A percentile compares a stretch with the other conserved stretches of the same genome.
Evolutionary conservation across 257 asterid genomes (phyloP).

Genomic region (Eucommia ulmoides): DNA sequence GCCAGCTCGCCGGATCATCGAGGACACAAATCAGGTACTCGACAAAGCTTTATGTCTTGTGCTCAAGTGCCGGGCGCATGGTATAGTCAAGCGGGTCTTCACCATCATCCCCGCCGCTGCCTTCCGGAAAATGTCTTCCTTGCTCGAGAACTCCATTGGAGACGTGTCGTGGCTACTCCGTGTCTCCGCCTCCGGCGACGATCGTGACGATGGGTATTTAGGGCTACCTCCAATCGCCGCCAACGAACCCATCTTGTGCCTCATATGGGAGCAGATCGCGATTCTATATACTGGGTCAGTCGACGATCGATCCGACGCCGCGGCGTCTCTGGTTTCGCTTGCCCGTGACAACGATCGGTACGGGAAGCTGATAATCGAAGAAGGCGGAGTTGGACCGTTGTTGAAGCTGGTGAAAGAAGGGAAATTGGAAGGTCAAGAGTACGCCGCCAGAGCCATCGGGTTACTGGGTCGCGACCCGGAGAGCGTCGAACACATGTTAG

Average conservation of each 20-base stretch:
- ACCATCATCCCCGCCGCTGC: slow-evolving; percentile 63
- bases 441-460: slow-evolving; percentile 56
- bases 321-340: slow-evolving; percentile 51
- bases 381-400: slow-evolving; percentile 64
- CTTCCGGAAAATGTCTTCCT: slow-evolving; percentile 50
- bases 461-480: slow-evolving; percentile 60
- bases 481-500: slow-evolving; percentile 54
- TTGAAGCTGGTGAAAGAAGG: slow-evolving; percentile 54
- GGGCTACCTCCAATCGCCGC: slow-evolving; percentile 80
- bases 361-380: slow-evolving; percentile 60
- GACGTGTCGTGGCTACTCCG: slow-evolving; percentile 77
- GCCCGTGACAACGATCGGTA: slow-evolving; percentile 55
- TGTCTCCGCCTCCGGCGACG: slow-evolving; percentile 59
- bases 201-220: slow-evolving; percentile 45
- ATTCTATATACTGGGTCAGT: slow-evolving; percentile 37
- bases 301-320: slow-evolving; percentile 56
- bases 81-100: slow-evolving; percentile 58
- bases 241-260: slow-evolving; percentile 56
- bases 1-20: slow-evolving; percentile 67
- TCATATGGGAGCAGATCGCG: slow-evolving; percentile 82
- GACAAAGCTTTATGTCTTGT: slow-evolving; percentile 43
- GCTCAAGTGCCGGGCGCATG: slow-evolving; percentile 51
- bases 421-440: slow-evolving; percentile 51
- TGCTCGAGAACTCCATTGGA: slow-evolving; percentile 63
- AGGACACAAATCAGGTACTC: slow-evolving; percentile 54